Percentiles rank a stretch among this genome's conserved stretches.
Evolutionary conservation across 1,139 yeast species (phyloP).

Genomic region (Arxiozyma bovina): DNA sequence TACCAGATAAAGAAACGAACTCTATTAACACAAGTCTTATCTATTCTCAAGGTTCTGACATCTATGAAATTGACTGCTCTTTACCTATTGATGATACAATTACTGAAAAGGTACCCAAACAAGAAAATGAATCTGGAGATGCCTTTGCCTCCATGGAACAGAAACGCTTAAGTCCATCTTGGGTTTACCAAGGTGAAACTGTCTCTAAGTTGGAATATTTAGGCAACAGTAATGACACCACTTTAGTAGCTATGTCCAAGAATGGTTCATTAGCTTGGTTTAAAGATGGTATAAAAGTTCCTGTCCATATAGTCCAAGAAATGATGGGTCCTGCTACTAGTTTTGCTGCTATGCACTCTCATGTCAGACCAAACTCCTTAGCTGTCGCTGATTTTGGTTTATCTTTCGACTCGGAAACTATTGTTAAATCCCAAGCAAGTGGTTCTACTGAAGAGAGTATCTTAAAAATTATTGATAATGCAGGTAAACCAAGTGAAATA

Average conservation of each 20-base stretch:
- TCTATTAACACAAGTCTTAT: slow-evolving; percentile 20
- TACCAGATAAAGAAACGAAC: slow-evolving; percentile 22
- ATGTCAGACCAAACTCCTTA: slow-evolving; percentile 15
- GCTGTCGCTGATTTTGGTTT: slow-evolving; percentile 26
- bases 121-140: slow-evolving; percentile 14
- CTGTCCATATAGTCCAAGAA: slow-evolving; percentile 28
- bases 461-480: slow-evolving; percentile 26
- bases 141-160: slow-evolving; percentile 18
- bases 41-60: slow-evolving; percentile 27
- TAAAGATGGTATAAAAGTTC: slow-evolving; percentile 25
- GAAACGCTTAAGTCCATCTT: slow-evolving; percentile 17
- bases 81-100: slow-evolving; percentile 17
- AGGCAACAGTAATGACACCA: slow-evolving; percentile 19
- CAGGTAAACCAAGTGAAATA: slow-evolving; percentile 25
- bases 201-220: slow-evolving; percentile 23
- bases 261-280: slow-evolving; percentile 32
- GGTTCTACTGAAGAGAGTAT: slow-evolving; percentile 24
- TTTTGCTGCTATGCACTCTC: slow-evolving; percentile 25
- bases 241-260: slow-evolving; percentile 25
- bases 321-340: slow-evolving; percentile 28
- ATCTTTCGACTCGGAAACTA: slow-evolving; percentile 20
- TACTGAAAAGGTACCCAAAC: slow-evolving; percentile 10
- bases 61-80: slow-evolving; percentile 26
- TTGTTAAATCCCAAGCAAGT: slow-evolving; percentile 27
- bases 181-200: slow-evolving; percentile 28